Evolutionary conservation across 2,329 filamentous ascomycete species (phyloP), one percentile per base, ranked within the genome.

Genomic region (Lasiodiplodia hormozganensis): DNA sequence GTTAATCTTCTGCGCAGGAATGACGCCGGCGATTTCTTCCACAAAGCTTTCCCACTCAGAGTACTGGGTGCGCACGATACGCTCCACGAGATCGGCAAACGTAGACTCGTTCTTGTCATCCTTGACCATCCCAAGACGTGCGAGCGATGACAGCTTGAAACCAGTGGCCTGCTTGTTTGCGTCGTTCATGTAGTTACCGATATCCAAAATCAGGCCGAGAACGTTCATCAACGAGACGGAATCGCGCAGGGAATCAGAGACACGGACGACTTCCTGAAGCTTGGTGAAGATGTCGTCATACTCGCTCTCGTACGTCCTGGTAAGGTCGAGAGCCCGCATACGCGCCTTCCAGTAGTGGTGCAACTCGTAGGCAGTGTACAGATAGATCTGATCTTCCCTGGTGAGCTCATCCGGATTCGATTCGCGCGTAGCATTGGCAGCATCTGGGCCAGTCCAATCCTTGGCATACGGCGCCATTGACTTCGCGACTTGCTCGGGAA

Each of bases 171-270:
- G 96, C 83, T 99, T 99, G 83, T 97, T 98, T 67, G 94, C 91
- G 78, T 98, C 96, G 84, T 99, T 99, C 96, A 99, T 99, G 86
- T 97, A 99, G 81, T 99, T 99, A 80, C 96, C 96, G 76, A 99
- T 97, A 79, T 97, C 95, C 74, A 99, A 85, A 80, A 99, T 99
- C 70, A 98, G 86, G 69, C 95, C 94, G 68, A 99, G 88, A 57
- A 99, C 94, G 72, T 97, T 97, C 90, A 98, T 97, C 74, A 99
- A 83, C 31, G 93, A 92, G 31, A 97, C 93, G 1, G 94, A 97
- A 77, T 97, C 94, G 58, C 95, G 89, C 67, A 99, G 83, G 11
- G 93, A 92, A 81, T 98, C 95, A 4, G 94, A 95, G 10, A 97
- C 94, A 36, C 84, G 84, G 43, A 96, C 92, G n/a, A 99, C 89